phyloP scores from a whole-genome alignment of 108 stramenopile species.

The Craspedostauros australis region DNA sequence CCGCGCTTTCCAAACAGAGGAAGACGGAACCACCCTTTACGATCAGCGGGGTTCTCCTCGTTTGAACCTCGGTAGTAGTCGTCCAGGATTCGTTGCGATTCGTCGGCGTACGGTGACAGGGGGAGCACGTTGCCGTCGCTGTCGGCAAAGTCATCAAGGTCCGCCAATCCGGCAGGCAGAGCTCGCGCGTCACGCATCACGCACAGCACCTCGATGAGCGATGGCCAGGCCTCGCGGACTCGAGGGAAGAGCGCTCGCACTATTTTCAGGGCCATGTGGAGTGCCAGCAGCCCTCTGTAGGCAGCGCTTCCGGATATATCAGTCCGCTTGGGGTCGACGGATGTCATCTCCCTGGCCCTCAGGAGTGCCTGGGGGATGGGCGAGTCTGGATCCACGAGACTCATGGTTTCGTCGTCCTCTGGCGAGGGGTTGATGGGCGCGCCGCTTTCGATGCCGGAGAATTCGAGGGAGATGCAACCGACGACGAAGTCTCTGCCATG shows the following conservation, averaged over 20 bases:
- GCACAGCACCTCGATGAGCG: conserved; percentile 59
- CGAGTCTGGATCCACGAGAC: conserved; percentile 30
- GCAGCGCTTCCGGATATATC: conserved; percentile 62
- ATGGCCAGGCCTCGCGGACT: conserved; percentile 53
- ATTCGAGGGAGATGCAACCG: conserved; percentile 48
- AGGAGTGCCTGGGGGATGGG: conserved; percentile 37
- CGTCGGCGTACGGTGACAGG: conserved; percentile 50
- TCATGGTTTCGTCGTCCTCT: conserved; percentile 27
- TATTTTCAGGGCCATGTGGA: conserved; percentile 66
- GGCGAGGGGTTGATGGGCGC: conserved; percentile 20
- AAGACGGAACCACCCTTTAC: conserved; percentile 35
- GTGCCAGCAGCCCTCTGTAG: conserved; percentile 64
- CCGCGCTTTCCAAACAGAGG: conserved; percentile 31
- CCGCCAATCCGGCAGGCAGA: conserved; percentile 58
- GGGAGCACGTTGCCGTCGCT: conserved; percentile 70
- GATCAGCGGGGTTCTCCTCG: conserved; percentile 7
- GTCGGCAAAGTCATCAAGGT: conserved; percentile 82
- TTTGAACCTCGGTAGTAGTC: conserved; percentile 39
- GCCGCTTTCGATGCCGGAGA: conserved; percentile 30
- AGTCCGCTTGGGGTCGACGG: conserved; percentile 10
- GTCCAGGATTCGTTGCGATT: conserved; percentile 43
- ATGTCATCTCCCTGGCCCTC: conserved; percentile 12
- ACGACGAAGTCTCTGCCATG: conserved; percentile 67
- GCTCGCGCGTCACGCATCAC: conserved; percentile 65
- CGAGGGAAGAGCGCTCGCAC: conserved; percentile 41